Base-by-base conservation (phyloP, 257 asterid genomes). In the Salvia hispanica region DNA sequence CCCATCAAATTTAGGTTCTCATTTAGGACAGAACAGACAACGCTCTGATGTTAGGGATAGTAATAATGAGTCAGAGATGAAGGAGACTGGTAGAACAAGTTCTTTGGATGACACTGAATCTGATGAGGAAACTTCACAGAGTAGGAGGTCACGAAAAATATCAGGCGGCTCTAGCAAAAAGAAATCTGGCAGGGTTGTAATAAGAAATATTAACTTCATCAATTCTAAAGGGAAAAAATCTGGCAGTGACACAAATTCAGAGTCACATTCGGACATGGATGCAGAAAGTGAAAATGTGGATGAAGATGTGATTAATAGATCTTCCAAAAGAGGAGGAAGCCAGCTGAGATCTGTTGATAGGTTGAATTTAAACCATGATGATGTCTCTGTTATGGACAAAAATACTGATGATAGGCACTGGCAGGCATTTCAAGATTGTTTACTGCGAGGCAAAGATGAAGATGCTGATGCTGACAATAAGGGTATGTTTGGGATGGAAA, bases 351-450 rank as follows among this genome's bases (percentile, higher is more conserved):
- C 81, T 52, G 75, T n/a, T 45, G 79, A 61, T 75, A 82, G 72
- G 72, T 69, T 70, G 68, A 64, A 70, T 69, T 72, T 72, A 47
- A 40, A 62, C 58, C 75, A 76, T 58, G 76, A 78, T 21, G 81
- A 80, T 58, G 84, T 72, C 48, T 56, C 84, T 72, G 15, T 57
- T 64, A 28, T 51, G 69, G 91, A 80, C 75, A 85, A 81, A 73
- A 89, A 82, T 71, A 69, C 77, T 58, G 95, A 77, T 72, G 74
- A 83, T 73, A 79, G 85, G 16, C 85, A 86, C 73, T 90, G 99
- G 99, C 84, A 78, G 75, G 98, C 97, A 72, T 92, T 92, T 74
- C 97, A 92, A 80, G 81, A 80, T 80, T 85, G 90, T 80, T 79
- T 94, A 43, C 58, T 94, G 80, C 83, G 79, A 76, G 86, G 92